Percentiles rank a stretch among this genome's conserved stretches.
Conservation (phyloP, 2,329 filamentous ascomycete genomes). For the Aspergillus cejpii region DNA sequence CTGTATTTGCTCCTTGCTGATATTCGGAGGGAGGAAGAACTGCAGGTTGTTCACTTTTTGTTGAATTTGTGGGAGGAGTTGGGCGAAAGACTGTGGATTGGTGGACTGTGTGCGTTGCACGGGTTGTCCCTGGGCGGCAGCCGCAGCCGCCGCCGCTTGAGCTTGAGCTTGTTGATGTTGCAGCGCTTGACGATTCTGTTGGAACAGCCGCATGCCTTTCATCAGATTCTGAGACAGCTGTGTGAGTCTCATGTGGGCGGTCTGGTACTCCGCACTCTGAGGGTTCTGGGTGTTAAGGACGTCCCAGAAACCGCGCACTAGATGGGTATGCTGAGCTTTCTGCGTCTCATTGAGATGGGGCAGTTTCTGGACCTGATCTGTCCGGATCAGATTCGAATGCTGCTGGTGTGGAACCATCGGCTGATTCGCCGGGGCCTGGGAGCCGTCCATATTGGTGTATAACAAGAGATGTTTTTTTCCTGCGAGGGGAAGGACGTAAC, state of each 20-base stretch:
- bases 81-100: slow-evolving; percentile 36
- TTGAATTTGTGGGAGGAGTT: slow-evolving; percentile 43
- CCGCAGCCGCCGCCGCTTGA: slow-evolving; percentile 18
- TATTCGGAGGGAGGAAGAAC: slow-evolving; percentile 42
- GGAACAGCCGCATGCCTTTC: slow-evolving; percentile 46
- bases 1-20: slow-evolving; percentile 39
- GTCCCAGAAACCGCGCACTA: slow-evolving; percentile 51
- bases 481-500: not conserved
- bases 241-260: slow-evolving; percentile 47
- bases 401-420: slow-evolving; percentile 33
- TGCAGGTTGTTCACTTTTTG: slow-evolving; percentile 41
- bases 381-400: slow-evolving; percentile 45
- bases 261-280: slow-evolving; percentile 46
- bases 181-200: slow-evolving; percentile 35
- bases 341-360: slow-evolving; percentile 49
- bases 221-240: slow-evolving; percentile 49
- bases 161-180: slow-evolving; percentile 27
- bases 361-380: slow-evolving; percentile 49
- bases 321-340: slow-evolving; percentile 50
- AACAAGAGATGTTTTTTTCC: not conserved
- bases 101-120: slow-evolving; percentile 30
- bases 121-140: slow-evolving; percentile 18
- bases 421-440: slow-evolving; percentile 26
- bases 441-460: slow-evolving; percentile 28
- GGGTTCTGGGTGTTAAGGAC: slow-evolving; percentile 45